phyloP scores from a whole-genome alignment of 2,329 filamentous ascomycete genomes.

The Hymenoscyphus albidus region DNA sequence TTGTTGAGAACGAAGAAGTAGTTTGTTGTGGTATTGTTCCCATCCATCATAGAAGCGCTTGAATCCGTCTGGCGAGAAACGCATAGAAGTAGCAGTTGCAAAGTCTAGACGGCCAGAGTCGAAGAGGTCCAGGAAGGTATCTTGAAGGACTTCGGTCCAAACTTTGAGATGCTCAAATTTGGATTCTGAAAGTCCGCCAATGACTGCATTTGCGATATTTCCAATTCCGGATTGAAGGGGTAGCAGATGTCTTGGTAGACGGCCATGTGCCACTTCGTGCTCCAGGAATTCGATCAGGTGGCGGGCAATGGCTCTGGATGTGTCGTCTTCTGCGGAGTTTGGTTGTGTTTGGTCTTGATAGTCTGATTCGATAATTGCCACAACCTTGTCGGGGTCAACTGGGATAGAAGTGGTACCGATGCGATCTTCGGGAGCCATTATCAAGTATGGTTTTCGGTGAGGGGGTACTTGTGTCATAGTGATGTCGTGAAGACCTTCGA shows the following conservation, averaged over 20 bases:
- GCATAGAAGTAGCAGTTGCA: constrained; percentile 83
- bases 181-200: constrained; percentile 75
- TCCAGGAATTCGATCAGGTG: constrained; percentile 84
- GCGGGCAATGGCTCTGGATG: constrained; percentile 66
- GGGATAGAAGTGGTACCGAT: constrained; percentile 82
- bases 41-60: constrained; percentile 85
- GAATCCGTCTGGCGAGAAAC: constrained; percentile 88
- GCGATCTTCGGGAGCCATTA: constrained; percentile 81
- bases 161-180: constrained; percentile 86
- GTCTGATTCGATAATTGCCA: constrained; percentile 80
- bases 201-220: constrained; percentile 89
- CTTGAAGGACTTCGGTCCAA: constrained; percentile 88
- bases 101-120: constrained; percentile 85
- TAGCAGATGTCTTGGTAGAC: constrained; percentile 71
- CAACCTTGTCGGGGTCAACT: constrained; percentile 77
- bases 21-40: constrained; percentile 74
- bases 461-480: constrained; percentile 84
- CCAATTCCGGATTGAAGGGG: constrained; percentile 86
- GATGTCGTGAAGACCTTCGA: constrained; percentile 87
- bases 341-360: constrained; percentile 73
- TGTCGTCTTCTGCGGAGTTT: constrained; percentile 73
- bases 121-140: constrained; percentile 89
- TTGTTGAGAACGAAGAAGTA: constrained; percentile 81
- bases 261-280: constrained; percentile 75
- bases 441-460: constrained; percentile 75